Conservation (phyloP, 1,284 basidiomycete genomes). For the Microbotryum scabiosae region DNA sequence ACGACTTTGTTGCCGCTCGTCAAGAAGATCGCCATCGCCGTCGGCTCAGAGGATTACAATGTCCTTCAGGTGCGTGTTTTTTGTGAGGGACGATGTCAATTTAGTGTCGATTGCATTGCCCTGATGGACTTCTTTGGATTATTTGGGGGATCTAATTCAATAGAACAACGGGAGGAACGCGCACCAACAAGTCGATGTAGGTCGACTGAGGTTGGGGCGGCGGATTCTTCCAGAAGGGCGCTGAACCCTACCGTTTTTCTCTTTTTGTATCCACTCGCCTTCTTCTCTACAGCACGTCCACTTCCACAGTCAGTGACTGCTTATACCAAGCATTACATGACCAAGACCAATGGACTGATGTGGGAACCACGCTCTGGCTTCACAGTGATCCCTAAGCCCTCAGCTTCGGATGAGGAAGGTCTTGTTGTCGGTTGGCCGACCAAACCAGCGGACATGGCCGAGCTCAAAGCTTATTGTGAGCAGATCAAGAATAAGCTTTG, state of each 20-base stretch:
- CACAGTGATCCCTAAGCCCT: conserved; percentile 45
- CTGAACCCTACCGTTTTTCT: too few relatives aligned
- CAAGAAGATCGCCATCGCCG: conserved; percentile 42
- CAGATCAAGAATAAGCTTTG: conserved; percentile 33
- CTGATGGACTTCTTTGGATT: conserved; percentile 18
- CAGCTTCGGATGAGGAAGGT: conserved; percentile 38
- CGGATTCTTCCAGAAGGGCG: not conserved
- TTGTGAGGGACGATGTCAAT: not conserved
- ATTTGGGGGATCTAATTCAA: conserved; percentile 31
- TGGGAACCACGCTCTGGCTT: too few relatives aligned
- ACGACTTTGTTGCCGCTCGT: conserved; percentile 39
- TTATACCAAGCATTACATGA: not conserved
- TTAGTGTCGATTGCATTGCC: not conserved
- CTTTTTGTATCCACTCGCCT: too few relatives aligned
- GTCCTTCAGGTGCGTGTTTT: conserved; percentile 40
- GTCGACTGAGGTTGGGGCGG: too few relatives aligned
- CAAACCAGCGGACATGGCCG: conserved; percentile 39
- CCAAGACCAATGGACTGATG: too few relatives aligned
- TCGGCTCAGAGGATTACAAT: conserved; percentile 42
- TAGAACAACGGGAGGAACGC: conserved; percentile 35
- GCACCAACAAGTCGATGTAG: conserved; percentile 24
- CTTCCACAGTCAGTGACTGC: conserved; percentile 31
- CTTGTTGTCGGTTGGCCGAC: conserved; percentile 44
- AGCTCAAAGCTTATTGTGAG: conserved; percentile 37
- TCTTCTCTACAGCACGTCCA: conserved; percentile 36